Percentiles rank a stretch among this genome's conserved stretches.
Conservation (phyloP, 2,329 filamentous ascomycete species). For the Colletotrichum tamarilloi region DNA sequence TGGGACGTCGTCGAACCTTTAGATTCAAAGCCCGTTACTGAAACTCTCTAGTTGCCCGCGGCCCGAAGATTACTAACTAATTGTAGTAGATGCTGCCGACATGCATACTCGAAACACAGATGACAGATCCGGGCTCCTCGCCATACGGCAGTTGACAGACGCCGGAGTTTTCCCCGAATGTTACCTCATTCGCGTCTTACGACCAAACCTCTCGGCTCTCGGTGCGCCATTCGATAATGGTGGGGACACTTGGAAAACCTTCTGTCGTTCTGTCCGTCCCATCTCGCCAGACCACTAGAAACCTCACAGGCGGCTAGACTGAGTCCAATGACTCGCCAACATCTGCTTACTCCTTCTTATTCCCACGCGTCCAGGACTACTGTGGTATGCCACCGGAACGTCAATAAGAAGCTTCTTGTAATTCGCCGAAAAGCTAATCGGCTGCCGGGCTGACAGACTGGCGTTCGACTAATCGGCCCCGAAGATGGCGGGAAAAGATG, state of each 20-base stretch:
- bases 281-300: neutral
- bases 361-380: neutral
- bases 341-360: neutral
- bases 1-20: neutral
- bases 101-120: neutral
- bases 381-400: neutral
- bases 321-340: conserved; percentile 10
- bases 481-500: too few species aligned
- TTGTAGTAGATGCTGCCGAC: too few species aligned
- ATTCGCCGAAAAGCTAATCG: neutral
- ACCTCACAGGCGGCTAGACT: neutral
- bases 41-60: neutral
- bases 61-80: neutral
- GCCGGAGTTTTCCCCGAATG: neutral
- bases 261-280: neutral
- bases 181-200: neutral
- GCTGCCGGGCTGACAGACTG: neutral
- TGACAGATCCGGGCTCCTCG: neutral
- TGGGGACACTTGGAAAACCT: neutral
- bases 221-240: neutral
- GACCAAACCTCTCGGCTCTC: neutral
- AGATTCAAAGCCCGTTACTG: neutral
- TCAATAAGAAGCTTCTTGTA: neutral
- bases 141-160: neutral
- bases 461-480: neutral